Percentiles rank a stretch among this genome's conserved stretches.
phyloP scores from a whole-genome alignment of 352 stramenopile genomes.

The Aphanomyces astaci region DNA sequence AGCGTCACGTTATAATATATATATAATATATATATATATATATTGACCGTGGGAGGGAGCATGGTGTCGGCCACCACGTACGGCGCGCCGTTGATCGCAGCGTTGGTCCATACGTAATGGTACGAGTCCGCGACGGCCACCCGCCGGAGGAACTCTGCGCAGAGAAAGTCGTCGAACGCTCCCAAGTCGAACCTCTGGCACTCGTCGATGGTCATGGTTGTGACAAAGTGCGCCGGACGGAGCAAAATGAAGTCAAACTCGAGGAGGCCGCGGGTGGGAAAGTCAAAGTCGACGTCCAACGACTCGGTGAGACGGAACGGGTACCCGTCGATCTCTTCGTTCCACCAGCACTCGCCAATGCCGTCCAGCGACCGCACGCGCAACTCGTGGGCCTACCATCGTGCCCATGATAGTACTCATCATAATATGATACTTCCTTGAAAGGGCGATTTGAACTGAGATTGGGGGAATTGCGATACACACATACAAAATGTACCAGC shows the following conservation, averaged over 20 bases:
- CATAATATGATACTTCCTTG: too few relatives aligned
- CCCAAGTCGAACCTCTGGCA: neutral
- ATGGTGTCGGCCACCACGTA: conserved; percentile 5
- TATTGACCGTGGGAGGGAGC: conserved; percentile 14
- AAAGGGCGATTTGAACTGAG: too few relatives aligned
- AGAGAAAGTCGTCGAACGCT: conserved; percentile 5
- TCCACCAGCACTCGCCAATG: conserved; percentile 23
- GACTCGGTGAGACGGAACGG: conserved; percentile 11
- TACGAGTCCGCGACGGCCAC: neutral
- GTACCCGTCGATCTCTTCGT: conserved; percentile 23
- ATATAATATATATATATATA: too few relatives aligned
- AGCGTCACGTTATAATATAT: too few relatives aligned
- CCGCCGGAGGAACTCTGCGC: conserved; percentile 11
- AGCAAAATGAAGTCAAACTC: conserved; percentile 20
- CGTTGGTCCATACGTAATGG: conserved; percentile 20
- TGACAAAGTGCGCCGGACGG: conserved; percentile 14
- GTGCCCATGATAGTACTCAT: too few relatives aligned
- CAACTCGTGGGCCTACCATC: conserved; percentile 13
- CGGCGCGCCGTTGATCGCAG: neutral
- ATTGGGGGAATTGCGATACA: neutral
- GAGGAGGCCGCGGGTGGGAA: conserved; percentile 7
- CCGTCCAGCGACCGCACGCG: conserved; percentile 8
- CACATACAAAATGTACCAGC: neutral
- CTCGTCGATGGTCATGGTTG: conserved; percentile 3
- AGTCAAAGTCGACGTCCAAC: conserved; percentile 1